Evolutionary conservation across 441 rosid species (phyloP).

Genomic region (Gossypium lobatum): DNA sequence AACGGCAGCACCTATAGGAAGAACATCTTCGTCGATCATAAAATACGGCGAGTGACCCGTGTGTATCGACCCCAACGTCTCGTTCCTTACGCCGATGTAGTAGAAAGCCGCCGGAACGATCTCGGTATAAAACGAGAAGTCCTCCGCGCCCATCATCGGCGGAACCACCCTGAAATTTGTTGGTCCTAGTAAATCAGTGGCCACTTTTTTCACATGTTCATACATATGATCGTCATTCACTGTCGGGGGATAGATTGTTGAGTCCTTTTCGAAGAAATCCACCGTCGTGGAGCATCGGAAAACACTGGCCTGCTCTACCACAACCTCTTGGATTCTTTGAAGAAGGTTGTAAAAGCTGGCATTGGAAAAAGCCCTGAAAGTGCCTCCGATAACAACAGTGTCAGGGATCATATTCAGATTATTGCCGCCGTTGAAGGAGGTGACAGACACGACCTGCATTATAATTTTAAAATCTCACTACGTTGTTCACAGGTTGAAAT

Average conservation of each 20-base stretch:
- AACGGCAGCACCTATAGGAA: slow-evolving; percentile 73
- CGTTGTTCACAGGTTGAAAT: background rate
- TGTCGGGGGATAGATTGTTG: slow-evolving; percentile 63
- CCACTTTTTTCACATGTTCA: slow-evolving; percentile 64
- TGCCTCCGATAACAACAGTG: slow-evolving; percentile 56
- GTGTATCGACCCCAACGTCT: slow-evolving; percentile 59
- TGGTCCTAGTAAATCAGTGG: slow-evolving; percentile 50
- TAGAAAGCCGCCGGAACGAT: slow-evolving; percentile 70
- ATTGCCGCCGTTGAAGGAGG: slow-evolving; percentile 61
- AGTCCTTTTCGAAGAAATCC: slow-evolving; percentile 65
- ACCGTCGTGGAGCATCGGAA: slow-evolving; percentile 30
- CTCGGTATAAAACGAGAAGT: slow-evolving; percentile 76
- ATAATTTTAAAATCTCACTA: background rate
- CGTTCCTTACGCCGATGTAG: slow-evolving; percentile 73
- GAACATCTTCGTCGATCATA: slow-evolving; percentile 78
- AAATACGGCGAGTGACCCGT: slow-evolving; percentile 78
- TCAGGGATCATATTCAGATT: slow-evolving; percentile 42
- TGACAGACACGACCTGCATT: slow-evolving; percentile 72
- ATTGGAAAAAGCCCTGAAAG: slow-evolving; percentile 81
- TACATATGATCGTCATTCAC: slow-evolving; percentile 60
- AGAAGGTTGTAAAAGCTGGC: slow-evolving; percentile 58
- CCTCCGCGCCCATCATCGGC: slow-evolving; percentile 93
- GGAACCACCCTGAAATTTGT: slow-evolving; percentile 49
- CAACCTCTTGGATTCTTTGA: slow-evolving; percentile 68
- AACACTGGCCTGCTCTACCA: slow-evolving; percentile 58